Base-by-base conservation (phyloP, 1,284 basidiomycete species). In the Ceratobasidium sp. region DNA sequence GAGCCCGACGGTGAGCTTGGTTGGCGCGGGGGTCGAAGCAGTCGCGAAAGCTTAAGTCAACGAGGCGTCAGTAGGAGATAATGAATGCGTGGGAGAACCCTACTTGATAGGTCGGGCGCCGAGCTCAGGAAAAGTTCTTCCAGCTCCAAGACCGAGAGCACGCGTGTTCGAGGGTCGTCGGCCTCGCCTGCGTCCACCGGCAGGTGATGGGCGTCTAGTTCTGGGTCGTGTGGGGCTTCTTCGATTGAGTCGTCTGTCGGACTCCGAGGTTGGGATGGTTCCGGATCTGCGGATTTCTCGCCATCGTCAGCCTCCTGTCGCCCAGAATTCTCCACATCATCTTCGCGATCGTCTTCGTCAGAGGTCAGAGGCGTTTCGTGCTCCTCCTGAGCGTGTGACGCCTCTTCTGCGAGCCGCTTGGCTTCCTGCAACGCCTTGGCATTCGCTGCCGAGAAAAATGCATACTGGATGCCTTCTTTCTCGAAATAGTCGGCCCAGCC, bases 401-500 rank as follows among this genome's bases (percentile, higher is more conserved):
- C 78, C 21, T 81, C 81, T 62, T 77, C 75, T 32, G 88, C 86
- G 73, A 90, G 88, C 73, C 84, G 81, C 30, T 87, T 84, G 14
- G 88, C 89, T 79, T 93, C 86, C 76, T 97, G 96, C 26, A 94
- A 79, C 6, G 94, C 95, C 9, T 91, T 86, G 14, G 95, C 95
- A 81, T 95, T 92, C 10, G 92, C 88, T 4, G 97, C 97, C 34
- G 97, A 99, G 85, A 97, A 99, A 81, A 99, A 99, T 0, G 94
- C 96, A 78, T 94, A 98, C 73, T 85, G 85, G 59, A 98, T 87
- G 6, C 87, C 87, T 77, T 94, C 85, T 21, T 84, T 79, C 74
- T 98, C 95, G 78, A 99, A 98, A 81, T 97, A 95, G 77, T 96
- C 90, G 32, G 97, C 97, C 97, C 97, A 99, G 71, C 83, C 80